Conservation (phyloP, 805 yeast genomes). For the Lipomyces mesembrius region DNA sequence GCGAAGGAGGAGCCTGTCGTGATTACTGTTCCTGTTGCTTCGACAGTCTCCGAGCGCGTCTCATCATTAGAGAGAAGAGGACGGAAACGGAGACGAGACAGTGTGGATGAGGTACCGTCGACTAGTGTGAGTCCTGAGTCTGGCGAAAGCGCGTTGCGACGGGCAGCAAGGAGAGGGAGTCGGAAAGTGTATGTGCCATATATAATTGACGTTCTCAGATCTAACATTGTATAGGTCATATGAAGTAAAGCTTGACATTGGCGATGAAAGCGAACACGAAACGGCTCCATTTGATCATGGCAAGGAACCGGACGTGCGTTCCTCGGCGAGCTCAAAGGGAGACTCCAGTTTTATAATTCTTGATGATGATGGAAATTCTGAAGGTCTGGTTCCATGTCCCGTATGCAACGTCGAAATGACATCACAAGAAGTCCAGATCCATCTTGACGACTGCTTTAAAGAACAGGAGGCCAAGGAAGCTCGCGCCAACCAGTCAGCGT, state of each 20-base stretch:
- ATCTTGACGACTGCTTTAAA: slow-evolving; percentile 26
- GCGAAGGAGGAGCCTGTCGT: slow-evolving; percentile 9
- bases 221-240: slow-evolving; percentile 13
- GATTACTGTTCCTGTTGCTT: neutral
- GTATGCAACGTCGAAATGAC: slow-evolving; percentile 61
- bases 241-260: slow-evolving; percentile 31
- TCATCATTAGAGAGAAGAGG: slow-evolving; percentile 3
- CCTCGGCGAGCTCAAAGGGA: neutral
- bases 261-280: neutral
- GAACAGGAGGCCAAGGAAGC: neutral
- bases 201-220: neutral
- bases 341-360: slow-evolving; percentile 1
- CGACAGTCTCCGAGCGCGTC: neutral
- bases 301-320: neutral
- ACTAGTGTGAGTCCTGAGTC: neutral
- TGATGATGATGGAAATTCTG: slow-evolving; percentile 1
- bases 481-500: neutral
- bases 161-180: slow-evolving; percentile 10
- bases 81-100: slow-evolving; percentile 8
- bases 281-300: neutral
- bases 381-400: slow-evolving; percentile 60
- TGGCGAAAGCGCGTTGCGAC: slow-evolving; percentile 6
- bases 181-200: slow-evolving; percentile 14
- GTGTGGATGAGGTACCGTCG: neutral
- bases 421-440: slow-evolving; percentile 25